phyloP scores from a whole-genome alignment of 768 basidiomycete genomes.

The Mycena vitilis region DNA sequence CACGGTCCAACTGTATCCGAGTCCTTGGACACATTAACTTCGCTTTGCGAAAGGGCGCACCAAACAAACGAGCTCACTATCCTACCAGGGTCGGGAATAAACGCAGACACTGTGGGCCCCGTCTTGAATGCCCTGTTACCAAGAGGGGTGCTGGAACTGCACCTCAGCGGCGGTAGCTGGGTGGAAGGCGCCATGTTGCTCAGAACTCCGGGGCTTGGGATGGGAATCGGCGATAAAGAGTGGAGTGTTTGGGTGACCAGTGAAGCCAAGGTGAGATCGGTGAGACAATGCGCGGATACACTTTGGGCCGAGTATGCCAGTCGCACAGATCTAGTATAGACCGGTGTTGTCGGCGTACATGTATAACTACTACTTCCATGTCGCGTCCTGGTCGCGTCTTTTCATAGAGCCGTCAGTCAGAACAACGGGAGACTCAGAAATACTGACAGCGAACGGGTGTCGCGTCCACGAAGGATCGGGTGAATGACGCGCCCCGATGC shows the following conservation, averaged over 20 bases:
- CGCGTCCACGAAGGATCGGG: no score
- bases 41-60: conserved; percentile 52
- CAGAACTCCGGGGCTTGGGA: conserved; percentile 71
- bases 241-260: conserved; percentile 80
- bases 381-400: no score
- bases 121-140: conserved; percentile 65
- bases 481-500: no score
- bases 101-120: conserved; percentile 59
- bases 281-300: conserved; percentile 61
- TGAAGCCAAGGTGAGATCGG: conserved; percentile 60
- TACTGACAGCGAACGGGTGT: no score
- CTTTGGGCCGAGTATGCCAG: conserved; percentile 32
- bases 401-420: no score
- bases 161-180: conserved; percentile 81
- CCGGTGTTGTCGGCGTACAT: no score
- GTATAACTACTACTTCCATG: no score
- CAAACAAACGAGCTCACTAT: conserved; percentile 59
- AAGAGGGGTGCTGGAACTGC: conserved; percentile 73
- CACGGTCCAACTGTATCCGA: conserved; percentile 56
- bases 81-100: conserved; percentile 84
- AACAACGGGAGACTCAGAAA: no score
- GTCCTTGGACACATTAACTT: conserved; percentile 54
- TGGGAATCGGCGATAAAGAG: conserved; percentile 69
- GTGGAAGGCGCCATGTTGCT: conserved; percentile 62
- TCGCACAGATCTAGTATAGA: no score